Evolutionary conservation across 495 filamentous ascomycete genomes (phyloP).

Genomic region (Chaetomidium leptoderma): DNA sequence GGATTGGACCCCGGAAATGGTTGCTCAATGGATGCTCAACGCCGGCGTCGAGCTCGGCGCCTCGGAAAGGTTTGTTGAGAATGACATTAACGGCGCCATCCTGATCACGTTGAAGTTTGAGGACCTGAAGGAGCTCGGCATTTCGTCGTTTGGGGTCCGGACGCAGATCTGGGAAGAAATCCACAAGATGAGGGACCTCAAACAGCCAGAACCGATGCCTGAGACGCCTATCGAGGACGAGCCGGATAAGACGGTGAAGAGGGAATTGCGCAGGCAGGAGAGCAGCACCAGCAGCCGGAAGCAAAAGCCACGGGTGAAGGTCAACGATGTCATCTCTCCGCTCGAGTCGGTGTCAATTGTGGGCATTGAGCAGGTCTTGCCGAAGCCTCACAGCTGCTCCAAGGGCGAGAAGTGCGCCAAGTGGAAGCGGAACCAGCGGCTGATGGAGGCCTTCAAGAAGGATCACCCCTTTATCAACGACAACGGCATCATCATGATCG

Average conservation of each 20-base stretch:
- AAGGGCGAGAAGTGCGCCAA: conserved; percentile 89
- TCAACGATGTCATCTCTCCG: conserved; percentile 64
- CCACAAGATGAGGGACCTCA: conserved; percentile 60
- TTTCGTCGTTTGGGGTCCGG: conserved; percentile 88
- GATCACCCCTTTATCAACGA: conserved; percentile 61
- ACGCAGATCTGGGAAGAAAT: conserved; percentile 84
- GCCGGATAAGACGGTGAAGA: conserved; percentile 41
- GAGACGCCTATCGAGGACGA: conserved; percentile 55
- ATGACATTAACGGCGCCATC: conserved; percentile 86
- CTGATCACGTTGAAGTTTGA: conserved; percentile 83
- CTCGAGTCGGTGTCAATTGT: conserved; percentile 86
- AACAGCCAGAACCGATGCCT: conserved; percentile 50
- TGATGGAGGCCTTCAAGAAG: conserved; percentile 61
- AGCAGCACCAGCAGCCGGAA: conserved; percentile 32
- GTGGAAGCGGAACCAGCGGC: conserved; percentile 66
- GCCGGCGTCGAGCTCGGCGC: conserved; percentile 64
- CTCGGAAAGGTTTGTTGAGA: conserved; percentile 77
- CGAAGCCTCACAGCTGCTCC: conserved; percentile 77
- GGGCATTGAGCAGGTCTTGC: conserved; percentile 81
- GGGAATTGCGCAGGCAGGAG: conserved; percentile 39
- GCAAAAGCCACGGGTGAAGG: conserved; percentile 40
- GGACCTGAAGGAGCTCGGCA: conserved; percentile 89
- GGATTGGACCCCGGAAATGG: conserved; percentile 67
- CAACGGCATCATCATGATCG: conserved; percentile 57
- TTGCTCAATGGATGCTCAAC: conserved; percentile 74